These are phyloP conservation scores for Trichocladium antarcticum DNA, from an alignment of 495 filamentous ascomycete species.

Conservation along the genomic window DNA sequence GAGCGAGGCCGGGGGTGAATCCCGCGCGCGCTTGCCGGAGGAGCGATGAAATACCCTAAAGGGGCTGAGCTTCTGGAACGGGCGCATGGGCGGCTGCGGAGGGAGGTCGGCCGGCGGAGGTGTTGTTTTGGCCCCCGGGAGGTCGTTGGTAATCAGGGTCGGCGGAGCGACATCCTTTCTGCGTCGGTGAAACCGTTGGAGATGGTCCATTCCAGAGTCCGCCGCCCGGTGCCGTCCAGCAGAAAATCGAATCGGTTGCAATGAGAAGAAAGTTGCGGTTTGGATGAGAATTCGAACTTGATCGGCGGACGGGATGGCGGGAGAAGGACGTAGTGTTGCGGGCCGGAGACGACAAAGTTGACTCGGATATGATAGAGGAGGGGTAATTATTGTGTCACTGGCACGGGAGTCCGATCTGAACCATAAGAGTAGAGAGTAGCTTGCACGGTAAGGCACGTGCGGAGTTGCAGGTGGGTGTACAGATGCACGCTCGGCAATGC, in stretches of 20 bases:
- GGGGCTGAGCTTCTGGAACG: conserved; percentile 22
- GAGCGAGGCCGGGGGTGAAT: conserved; percentile 27
- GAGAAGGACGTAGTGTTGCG: neutral
- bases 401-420: neutral
- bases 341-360: neutral
- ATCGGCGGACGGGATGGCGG: neutral
- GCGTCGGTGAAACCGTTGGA: conserved; percentile 18
- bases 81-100: conserved; percentile 11
- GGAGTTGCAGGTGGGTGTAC: neutral
- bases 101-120: conserved; percentile 15
- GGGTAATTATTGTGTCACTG: neutral
- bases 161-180: conserved; percentile 17
- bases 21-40: conserved; percentile 33
- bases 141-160: conserved; percentile 16
- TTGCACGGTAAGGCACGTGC: neutral
- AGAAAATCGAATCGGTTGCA: neutral
- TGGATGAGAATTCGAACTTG: neutral
- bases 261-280: neutral
- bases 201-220: conserved; percentile 9
- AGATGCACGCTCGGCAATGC: neutral
- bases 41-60: conserved; percentile 26
- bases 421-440: neutral
- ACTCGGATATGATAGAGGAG: neutral
- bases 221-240: neutral
- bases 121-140: conserved; percentile 15